Evolutionary conservation across 208 protist genomes (phyloP).

Genomic region (Trypanosoma brucei): DNA sequence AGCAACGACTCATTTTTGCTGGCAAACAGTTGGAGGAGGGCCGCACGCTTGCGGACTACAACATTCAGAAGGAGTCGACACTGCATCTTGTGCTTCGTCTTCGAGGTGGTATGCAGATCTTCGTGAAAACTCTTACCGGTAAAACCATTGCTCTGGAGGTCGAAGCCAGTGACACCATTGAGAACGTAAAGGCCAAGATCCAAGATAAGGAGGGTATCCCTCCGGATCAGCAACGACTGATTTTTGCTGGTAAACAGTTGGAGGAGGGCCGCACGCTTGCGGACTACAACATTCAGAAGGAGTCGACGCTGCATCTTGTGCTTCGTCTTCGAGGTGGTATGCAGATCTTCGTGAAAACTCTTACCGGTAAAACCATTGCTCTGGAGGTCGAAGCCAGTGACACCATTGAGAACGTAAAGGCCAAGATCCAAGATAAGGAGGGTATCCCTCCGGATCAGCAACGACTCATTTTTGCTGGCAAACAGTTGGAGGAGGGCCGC

Average conservation of each 20-base stretch:
- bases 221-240: conserved; percentile 92
- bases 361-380: conserved; percentile 98
- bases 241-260: conserved; percentile 97
- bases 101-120: conserved; percentile 85
- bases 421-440: neutral
- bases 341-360: conserved; percentile 95
- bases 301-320: conserved; percentile 99
- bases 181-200: conserved; percentile 96
- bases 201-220: conserved; percentile 98
- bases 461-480: neutral
- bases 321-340: conserved; percentile 89
- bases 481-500: neutral
- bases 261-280: conserved; percentile 97
- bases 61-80: conserved; percentile 99
- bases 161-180: conserved; percentile 92
- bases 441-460: neutral
- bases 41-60: conserved; percentile 97
- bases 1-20: conserved; percentile 92
- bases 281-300: conserved; percentile 99
- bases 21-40: conserved; percentile 97
- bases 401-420: neutral
- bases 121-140: conserved; percentile 92
- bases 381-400: conserved; percentile 32
- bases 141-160: conserved; percentile 94
- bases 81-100: conserved; percentile 98